Percentiles rank a stretch among this genome's conserved stretches.
Evolutionary conservation across 2,329 filamentous ascomycete species (phyloP).

Genomic region (Fusarium irregulare): DNA sequence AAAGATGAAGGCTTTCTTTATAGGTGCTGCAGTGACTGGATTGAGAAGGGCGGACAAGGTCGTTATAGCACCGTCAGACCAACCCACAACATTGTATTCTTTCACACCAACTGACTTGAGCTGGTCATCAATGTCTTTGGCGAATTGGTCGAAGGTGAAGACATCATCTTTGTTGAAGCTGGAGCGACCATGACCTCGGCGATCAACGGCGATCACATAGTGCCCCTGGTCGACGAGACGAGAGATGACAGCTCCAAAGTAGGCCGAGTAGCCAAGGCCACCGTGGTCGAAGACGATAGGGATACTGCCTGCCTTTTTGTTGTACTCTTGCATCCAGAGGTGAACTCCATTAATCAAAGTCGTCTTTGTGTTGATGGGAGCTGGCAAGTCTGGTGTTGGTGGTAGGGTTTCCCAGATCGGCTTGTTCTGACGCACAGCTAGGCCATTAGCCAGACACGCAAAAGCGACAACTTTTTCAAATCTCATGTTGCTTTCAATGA

Average conservation of each 20-base stretch:
- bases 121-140: conserved; percentile 50
- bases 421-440: conserved; percentile 42
- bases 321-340: conserved; percentile 58
- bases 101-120: conserved; percentile 47
- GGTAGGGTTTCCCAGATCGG: conserved; percentile 52
- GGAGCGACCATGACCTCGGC: conserved; percentile 56
- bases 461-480: conserved; percentile 16
- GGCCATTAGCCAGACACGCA: conserved; percentile 24
- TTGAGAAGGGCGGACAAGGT: conserved; percentile 53
- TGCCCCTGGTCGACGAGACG: conserved; percentile 48
- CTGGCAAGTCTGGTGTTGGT: conserved; percentile 52
- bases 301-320: conserved; percentile 47
- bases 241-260: conserved; percentile 54
- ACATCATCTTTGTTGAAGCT: conserved; percentile 51
- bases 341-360: conserved; percentile 52
- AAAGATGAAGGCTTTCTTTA: conserved; percentile 56
- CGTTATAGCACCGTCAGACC: conserved; percentile 56
- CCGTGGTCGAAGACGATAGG: conserved; percentile 56
- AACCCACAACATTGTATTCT: conserved; percentile 53
- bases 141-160: conserved; percentile 55
- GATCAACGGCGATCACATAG: conserved; percentile 56
- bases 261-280: conserved; percentile 56
- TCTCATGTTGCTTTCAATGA: conserved; percentile 2
- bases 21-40: conserved; percentile 45
- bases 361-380: conserved; percentile 47